Base-by-base conservation (phyloP, 2,329 filamentous ascomycete genomes). In the Orbilia ellipsospora region DNA sequence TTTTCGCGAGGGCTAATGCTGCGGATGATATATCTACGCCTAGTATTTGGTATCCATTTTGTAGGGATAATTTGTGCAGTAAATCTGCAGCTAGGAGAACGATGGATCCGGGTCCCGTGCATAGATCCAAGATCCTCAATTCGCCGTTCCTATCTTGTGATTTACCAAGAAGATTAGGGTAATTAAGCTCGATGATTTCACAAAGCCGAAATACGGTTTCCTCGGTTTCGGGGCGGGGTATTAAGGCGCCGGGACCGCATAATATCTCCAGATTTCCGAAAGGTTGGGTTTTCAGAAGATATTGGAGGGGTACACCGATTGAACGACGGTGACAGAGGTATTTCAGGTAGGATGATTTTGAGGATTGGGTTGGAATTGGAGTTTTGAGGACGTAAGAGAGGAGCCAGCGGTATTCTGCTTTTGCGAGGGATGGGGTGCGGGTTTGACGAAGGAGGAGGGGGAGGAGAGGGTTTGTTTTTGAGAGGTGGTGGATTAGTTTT, bases 41-140 rank as follows among this genome's bases (percentile, higher is more conserved):
- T 0, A 86, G 80, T n/a, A 92, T 83, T 2, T 83, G 81, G 6
- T 92, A 78, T 0, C 78, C 57, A 0, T 81, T 78, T 60, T 84
- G 82, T 18, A 82, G 79, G 2, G 51, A 13, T n/a, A 54, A 26
- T 26, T 59, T 31, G 8, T 50, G 40, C 70, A 93, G 86, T 8
- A 90, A 85, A 42, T 89, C 85, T 77, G 91, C 88, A 5, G 97
- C 85, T 2, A 92, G 87, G 7, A 98, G 86, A 0, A 93, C 87
- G 77, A 98, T 96, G 83, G 94, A 97, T 3, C 95, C 95, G 4
- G 92, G 92, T 8, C 95, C 95, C 0, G 93, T 94, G 82, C 95
- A 98, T 31, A 97, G 85, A 82, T 99, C 95, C 7, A 97, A 82
- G 48, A 98, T 84, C 12, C 85, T 86, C 12, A 96, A 80, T 76